These are phyloP conservation scores for Trichoderma polysporum DNA, from an alignment of 2,329 filamentous ascomycete species.

Conservation along the genomic window DNA sequence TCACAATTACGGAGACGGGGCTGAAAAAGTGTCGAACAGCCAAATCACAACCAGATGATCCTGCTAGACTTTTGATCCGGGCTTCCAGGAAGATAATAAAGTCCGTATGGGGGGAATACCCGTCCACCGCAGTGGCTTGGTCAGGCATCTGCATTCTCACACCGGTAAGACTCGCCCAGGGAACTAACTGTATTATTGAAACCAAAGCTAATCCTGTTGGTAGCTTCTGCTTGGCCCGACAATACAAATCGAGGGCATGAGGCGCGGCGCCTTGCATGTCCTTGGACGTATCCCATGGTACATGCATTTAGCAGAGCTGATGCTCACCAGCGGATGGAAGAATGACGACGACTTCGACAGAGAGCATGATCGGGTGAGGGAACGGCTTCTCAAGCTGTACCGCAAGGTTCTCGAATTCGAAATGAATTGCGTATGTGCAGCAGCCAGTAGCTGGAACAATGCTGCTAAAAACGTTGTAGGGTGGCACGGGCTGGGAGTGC, in stretches of 20 bases:
- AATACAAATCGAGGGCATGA: constrained; percentile 33
- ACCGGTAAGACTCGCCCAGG: constrained; percentile 35
- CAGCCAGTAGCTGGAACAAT: constrained; percentile 39
- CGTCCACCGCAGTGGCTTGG: constrained; percentile 36
- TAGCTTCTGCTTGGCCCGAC: constrained; percentile 40
- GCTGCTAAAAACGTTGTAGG: constrained; percentile 39
- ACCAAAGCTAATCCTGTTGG: background rate
- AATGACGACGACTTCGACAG: constrained; percentile 28
- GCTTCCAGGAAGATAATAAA: constrained; percentile 31
- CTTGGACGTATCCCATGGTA: constrained; percentile 37
- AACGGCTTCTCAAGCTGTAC: constrained; percentile 32
- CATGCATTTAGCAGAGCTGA: constrained; percentile 33
- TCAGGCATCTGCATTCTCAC: constrained; percentile 39
- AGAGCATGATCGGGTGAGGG: constrained; percentile 26
- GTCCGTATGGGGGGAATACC: constrained; percentile 28
- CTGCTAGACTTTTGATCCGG: constrained; percentile 32
- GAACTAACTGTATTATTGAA: background rate
- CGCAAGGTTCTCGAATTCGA: constrained; percentile 39
- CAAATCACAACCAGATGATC: constrained; percentile 31
- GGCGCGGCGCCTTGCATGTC: constrained; percentile 34
- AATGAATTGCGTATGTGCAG: constrained; percentile 42
- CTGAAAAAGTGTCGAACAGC: constrained; percentile 32
- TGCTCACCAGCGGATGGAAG: constrained; percentile 28
- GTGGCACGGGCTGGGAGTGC: constrained; percentile 33
- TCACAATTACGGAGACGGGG: constrained; percentile 32